Evolutionary conservation across 305 asterid genomes (phyloP).

Genomic region (Stenogyne calaminthoides): DNA sequence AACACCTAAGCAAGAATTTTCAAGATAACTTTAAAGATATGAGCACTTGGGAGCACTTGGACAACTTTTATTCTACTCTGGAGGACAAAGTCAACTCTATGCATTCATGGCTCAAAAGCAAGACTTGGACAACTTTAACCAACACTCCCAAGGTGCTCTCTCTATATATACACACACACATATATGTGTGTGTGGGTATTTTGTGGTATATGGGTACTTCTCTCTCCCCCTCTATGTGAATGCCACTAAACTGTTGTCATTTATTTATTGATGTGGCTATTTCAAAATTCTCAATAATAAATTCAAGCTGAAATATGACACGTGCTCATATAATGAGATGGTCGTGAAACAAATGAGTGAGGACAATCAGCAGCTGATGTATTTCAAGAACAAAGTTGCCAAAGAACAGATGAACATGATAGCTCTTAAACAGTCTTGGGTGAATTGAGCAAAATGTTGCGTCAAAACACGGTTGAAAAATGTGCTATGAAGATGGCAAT

Average conservation of each 20-base stretch:
- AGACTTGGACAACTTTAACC: conserved; percentile 67
- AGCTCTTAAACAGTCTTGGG: conserved; percentile 53
- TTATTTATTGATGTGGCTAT: neutral
- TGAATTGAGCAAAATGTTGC: conserved; percentile 40
- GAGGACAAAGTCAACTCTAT: conserved; percentile 76
- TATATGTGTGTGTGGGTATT: too few relatives aligned
- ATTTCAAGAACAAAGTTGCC: conserved; percentile 46
- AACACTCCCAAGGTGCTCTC: conserved; percentile 60
- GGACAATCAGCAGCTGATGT: conserved; percentile 61
- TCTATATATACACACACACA: neutral
- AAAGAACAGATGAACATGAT: conserved; percentile 56
- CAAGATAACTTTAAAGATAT: conserved; percentile 53
- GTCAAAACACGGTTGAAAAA: conserved; percentile 46
- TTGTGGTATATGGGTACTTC: neutral
- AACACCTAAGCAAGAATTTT: conserved; percentile 73
- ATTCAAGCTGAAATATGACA: conserved; percentile 59
- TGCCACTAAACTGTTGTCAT: conserved; percentile 1
- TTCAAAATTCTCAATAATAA: conserved; percentile 34
- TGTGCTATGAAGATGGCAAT: conserved; percentile 43
- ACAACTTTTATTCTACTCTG: conserved; percentile 48
- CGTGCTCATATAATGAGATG: conserved; percentile 57
- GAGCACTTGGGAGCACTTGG: conserved; percentile 62
- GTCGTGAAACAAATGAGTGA: conserved; percentile 73
- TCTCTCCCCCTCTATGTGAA: neutral
- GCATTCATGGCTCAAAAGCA: conserved; percentile 75